Conservation (phyloP, 345 rosid species). For the Eutrema yunnanense region DNA sequence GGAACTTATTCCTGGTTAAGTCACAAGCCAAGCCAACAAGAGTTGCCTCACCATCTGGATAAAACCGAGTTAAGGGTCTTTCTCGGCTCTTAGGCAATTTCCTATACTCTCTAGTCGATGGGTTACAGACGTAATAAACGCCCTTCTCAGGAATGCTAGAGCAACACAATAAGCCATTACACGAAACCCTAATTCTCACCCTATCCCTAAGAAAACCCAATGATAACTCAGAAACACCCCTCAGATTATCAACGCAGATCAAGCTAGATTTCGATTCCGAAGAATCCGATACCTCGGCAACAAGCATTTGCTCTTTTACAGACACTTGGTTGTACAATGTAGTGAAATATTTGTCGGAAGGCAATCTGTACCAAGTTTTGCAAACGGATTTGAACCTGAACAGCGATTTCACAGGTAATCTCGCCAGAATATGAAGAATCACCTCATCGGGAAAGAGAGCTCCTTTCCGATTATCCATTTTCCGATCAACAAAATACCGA, state of each 20-base stretch:
- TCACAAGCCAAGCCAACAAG: constrained; percentile 76
- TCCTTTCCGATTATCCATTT: constrained; percentile 33
- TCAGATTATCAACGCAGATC: constrained; percentile 53
- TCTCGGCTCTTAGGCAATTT: constrained; percentile 63
- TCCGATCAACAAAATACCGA: background rate
- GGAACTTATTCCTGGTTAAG: constrained; percentile 36
- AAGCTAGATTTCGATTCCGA: constrained; percentile 43
- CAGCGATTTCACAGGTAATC: constrained; percentile 72
- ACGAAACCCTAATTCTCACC: constrained; percentile 71
- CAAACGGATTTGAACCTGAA: constrained; percentile 67
- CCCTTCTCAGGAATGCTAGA: constrained; percentile 80
- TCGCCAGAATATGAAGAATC: constrained; percentile 55
- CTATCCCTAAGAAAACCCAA: constrained; percentile 67
- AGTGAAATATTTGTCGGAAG: constrained; percentile 54
- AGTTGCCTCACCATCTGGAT: constrained; percentile 80
- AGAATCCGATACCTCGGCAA: constrained; percentile 57
- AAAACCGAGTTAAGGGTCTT: constrained; percentile 65
- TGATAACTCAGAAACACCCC: constrained; percentile 69
- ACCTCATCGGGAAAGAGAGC: constrained; percentile 66
- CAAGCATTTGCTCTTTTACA: constrained; percentile 41
- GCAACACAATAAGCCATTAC: constrained; percentile 86
- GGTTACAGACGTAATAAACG: constrained; percentile 77
- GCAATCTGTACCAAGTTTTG: constrained; percentile 60
- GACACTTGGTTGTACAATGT: constrained; percentile 49
- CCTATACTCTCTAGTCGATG: constrained; percentile 64